Percentiles rank a stretch among this genome's conserved stretches.
Conservation (phyloP, 2,329 filamentous ascomycete genomes). For the Fusarium oxysporum region DNA sequence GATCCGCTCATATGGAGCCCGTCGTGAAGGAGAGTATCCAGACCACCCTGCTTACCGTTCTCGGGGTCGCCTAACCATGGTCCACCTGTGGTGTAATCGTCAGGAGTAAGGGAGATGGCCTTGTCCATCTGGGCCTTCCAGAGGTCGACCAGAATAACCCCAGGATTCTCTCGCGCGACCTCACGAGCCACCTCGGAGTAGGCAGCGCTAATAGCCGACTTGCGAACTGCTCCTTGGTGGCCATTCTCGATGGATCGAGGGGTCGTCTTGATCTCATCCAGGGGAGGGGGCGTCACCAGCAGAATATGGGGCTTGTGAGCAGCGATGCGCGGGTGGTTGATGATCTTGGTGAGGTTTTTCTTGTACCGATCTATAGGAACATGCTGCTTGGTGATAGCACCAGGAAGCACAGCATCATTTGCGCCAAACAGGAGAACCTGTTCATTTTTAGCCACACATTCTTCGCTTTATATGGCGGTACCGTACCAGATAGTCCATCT, state of each 20-base stretch:
- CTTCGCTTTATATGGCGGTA: background rate
- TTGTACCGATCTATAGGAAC: slow-evolving; percentile 82
- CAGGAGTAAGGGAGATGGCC: slow-evolving; percentile 68
- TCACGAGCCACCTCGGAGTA: slow-evolving; percentile 71
- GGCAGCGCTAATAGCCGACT: slow-evolving; percentile 62
- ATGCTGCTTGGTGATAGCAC: slow-evolving; percentile 75
- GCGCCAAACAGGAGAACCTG: slow-evolving; percentile 87
- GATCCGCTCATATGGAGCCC: slow-evolving; percentile 68
- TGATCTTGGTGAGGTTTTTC: slow-evolving; percentile 76
- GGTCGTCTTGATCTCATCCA: slow-evolving; percentile 78
- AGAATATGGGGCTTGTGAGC: slow-evolving; percentile 80
- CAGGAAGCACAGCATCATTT: slow-evolving; percentile 83
- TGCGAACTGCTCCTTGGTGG: slow-evolving; percentile 57
- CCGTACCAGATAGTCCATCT: slow-evolving; percentile 75
- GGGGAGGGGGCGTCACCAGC: slow-evolving; percentile 83
- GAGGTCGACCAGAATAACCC: slow-evolving; percentile 79
- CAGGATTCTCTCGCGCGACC: slow-evolving; percentile 76
- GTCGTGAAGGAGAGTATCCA: slow-evolving; percentile 66
- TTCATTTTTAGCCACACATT: slow-evolving; percentile 33
- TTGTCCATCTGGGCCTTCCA: slow-evolving; percentile 81
- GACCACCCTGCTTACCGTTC: slow-evolving; percentile 62
- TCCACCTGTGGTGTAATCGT: slow-evolving; percentile 65
- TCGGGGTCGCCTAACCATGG: slow-evolving; percentile 63
- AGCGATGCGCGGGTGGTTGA: slow-evolving; percentile 75
- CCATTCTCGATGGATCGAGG: slow-evolving; percentile 61